These are phyloP conservation scores for Eremomyces bilateralis DNA, from an alignment of 495 filamentous ascomycete species.

Conservation along the genomic window DNA sequence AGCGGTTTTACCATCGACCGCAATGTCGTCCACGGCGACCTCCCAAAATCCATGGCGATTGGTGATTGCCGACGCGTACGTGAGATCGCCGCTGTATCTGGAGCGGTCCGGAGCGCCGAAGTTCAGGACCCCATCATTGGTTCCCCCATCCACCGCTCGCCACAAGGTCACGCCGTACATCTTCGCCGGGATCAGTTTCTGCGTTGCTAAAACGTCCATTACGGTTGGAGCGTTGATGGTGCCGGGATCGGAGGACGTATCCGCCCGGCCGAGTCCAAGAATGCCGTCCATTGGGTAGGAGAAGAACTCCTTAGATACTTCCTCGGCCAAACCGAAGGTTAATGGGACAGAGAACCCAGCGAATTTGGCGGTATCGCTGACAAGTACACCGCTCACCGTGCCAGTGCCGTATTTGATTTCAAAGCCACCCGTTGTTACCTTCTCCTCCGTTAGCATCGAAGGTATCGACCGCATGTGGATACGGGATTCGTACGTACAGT, in stretches of 20 bases:
- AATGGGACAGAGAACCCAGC: conserved; percentile 35
- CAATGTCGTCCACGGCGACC: conserved; percentile 40
- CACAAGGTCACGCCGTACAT: conserved; percentile 47
- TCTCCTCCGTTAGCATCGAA: not conserved
- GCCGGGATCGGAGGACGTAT: conserved; percentile 2
- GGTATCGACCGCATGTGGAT: not conserved
- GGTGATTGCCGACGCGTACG: conserved; percentile 30
- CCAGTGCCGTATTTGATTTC: conserved; percentile 52
- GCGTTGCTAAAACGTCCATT: conserved; percentile 34
- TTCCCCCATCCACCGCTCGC: conserved; percentile 32
- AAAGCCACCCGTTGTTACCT: conserved; percentile 24
- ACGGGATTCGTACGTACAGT: conserved; percentile 7
- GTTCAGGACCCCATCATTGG: conserved; percentile 51
- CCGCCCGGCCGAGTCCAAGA: conserved; percentile 39
- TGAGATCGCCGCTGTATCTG: conserved; percentile 42
- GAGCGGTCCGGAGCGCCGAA: conserved; percentile 47
- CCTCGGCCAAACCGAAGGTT: conserved; percentile 45
- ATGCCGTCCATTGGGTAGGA: conserved; percentile 77
- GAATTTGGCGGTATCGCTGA: conserved; percentile 38
- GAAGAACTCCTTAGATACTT: conserved; percentile 43
- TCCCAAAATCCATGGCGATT: conserved; percentile 32
- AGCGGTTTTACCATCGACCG: conserved; percentile 31
- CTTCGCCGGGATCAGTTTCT: conserved; percentile 36
- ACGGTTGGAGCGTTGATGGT: conserved; percentile 33
- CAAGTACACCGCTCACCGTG: conserved; percentile 36